Evolutionary conservation across 1,284 basidiomycete species (phyloP).

Genomic region (Heterobasidion occidentale): DNA sequence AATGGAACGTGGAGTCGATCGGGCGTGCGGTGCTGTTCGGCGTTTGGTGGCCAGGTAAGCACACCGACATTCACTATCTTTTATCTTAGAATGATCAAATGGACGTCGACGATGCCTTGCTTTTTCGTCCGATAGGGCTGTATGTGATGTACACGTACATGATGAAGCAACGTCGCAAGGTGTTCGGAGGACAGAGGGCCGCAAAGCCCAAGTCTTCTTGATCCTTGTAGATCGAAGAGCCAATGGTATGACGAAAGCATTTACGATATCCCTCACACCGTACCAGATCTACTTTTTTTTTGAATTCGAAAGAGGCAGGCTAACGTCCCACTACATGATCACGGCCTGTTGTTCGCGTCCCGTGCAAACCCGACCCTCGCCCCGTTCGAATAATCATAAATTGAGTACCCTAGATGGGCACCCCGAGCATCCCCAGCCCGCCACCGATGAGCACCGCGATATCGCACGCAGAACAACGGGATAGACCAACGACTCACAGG

Average conservation of each 20-base stretch:
- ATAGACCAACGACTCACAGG: slow-evolving; percentile 32
- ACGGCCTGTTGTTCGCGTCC: slow-evolving; percentile 40
- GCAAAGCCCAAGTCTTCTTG: slow-evolving; percentile 23
- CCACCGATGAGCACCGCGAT: slow-evolving; percentile 1
- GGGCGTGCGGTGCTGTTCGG: slow-evolving; percentile 58
- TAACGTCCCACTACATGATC: background rate
- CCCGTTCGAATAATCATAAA: slow-evolving; percentile 50
- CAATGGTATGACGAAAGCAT: too few relatives aligned
- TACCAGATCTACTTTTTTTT: too few relatives aligned
- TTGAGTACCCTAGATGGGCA: slow-evolving; percentile 39
- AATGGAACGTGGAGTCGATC: slow-evolving; percentile 48
- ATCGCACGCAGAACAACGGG: background rate
- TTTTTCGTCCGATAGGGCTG: slow-evolving; percentile 41
- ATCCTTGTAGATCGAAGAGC: background rate
- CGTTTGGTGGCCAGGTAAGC: slow-evolving; percentile 86
- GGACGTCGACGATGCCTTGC: slow-evolving; percentile 2
- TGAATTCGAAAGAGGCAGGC: too few relatives aligned
- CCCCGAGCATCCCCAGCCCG: background rate
- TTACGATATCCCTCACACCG: too few relatives aligned
- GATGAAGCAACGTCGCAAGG: slow-evolving; percentile 77
- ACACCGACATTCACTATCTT: background rate
- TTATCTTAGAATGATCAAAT: too few relatives aligned
- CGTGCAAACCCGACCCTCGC: slow-evolving; percentile 51
- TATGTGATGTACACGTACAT: slow-evolving; percentile 89
- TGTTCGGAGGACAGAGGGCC: slow-evolving; percentile 41